Base-by-base conservation (phyloP, 768 basidiomycete genomes). In the Russula sp. region DNA sequence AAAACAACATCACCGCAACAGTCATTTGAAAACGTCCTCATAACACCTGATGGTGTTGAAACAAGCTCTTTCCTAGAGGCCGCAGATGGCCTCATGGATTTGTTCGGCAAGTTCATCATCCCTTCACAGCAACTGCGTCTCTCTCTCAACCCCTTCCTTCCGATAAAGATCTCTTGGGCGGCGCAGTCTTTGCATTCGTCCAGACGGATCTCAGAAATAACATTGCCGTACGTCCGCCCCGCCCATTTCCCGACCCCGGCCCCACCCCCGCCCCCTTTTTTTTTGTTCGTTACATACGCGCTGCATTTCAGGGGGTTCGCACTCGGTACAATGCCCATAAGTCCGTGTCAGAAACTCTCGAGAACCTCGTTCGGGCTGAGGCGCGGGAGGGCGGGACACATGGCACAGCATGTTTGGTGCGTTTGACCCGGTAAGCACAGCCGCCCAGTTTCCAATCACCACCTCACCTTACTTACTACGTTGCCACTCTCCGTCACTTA, bases 21-120 rank as follows among this genome's bases (percentile, higher is more conserved):
- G 94, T 94, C 92, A 11, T 98, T 91, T 75, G 84, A 83, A 70
- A 90, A 96, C 66, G 91, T 98, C 46, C 82, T 85, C 18, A 79
- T 90, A 69, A 84, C 84, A n/a, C 80, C 83, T 50, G 76, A 79
- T 5, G 94, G 95, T 16, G 85, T 98, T 57, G 86, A 94, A 72
- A 92, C 94, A 0, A 71, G 77, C 22, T 74, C 81, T 14, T 98
- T 98, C 79, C 79, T 94, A 52, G 88, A 92, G 71, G 95, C 95
- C 0, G 85, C 92, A 22, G 92, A 96, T 75, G 94, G 92, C 20
- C 81, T 98, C 30, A 79, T 88, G 18, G 78, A 82, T 59, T 77
- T 90, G 77, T 90, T 90, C 72, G 87, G 89, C 87, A 66, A 63
- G 82, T 63, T 13, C 57, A 64, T 48, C 61, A 65, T 28, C 34